Percentiles rank a stretch among this genome's conserved stretches.
phyloP scores from a whole-genome alignment of 1,139 yeast genomes.

The Yamadazyma atmosphaerica region DNA sequence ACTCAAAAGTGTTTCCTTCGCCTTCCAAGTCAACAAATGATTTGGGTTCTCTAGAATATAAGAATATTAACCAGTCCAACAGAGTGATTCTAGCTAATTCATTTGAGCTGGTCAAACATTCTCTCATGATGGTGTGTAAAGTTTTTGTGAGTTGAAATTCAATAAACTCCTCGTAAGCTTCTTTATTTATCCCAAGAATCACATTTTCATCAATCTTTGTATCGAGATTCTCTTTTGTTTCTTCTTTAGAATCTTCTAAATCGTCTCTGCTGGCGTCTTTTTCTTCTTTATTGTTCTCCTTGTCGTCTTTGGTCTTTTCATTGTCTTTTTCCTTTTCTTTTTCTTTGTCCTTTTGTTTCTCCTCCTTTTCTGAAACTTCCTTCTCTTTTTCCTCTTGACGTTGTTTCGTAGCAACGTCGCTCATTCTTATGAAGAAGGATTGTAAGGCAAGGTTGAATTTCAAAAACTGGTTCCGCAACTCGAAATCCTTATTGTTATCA shows the following conservation, averaged over 20 bases:
- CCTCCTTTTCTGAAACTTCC: slow-evolving; percentile 4
- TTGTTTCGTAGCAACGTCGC: slow-evolving; percentile 16
- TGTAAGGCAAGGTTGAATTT: slow-evolving; percentile 39
- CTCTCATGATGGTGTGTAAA: slow-evolving; percentile 35
- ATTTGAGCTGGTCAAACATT: slow-evolving; percentile 44
- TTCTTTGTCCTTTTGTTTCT: slow-evolving; percentile 4
- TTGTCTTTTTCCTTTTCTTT: slow-evolving; percentile 2
- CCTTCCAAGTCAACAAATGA: slow-evolving; percentile 48
- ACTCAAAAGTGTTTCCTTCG: slow-evolving; percentile 51
- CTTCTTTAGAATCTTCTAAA: not conserved
- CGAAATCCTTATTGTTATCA: slow-evolving; percentile 40
- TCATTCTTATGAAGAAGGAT: slow-evolving; percentile 31
- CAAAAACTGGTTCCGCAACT: slow-evolving; percentile 38
- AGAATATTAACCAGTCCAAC: slow-evolving; percentile 85
- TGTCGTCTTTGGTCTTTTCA: slow-evolving; percentile 1
- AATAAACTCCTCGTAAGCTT: slow-evolving; percentile 41
- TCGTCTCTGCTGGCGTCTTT: not conserved
- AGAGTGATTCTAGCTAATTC: slow-evolving; percentile 84
- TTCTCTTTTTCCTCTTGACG: slow-evolving; percentile 11
- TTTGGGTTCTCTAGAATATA: slow-evolving; percentile 72
- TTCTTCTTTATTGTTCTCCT: slow-evolving; percentile 4
- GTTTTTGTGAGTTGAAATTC: slow-evolving; percentile 40
- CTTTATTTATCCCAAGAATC: slow-evolving; percentile 37
- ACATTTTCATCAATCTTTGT: slow-evolving; percentile 17
- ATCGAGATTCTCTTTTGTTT: slow-evolving; percentile 6